Base-by-base conservation (phyloP, 169 alveolate species). In the Cystoisospora suis region DNA sequence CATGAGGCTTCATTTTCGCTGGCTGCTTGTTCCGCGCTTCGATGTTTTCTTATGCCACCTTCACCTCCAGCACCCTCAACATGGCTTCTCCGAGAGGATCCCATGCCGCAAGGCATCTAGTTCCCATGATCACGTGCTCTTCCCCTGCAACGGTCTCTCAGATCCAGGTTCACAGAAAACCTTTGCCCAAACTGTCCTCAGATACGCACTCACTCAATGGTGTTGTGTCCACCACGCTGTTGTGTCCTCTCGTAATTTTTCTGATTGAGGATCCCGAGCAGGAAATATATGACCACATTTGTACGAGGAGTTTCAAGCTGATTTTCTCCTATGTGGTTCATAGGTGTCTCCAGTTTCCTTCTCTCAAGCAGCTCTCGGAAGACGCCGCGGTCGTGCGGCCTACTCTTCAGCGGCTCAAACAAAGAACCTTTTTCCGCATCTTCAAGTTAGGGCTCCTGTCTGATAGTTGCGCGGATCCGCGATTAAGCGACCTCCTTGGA, bases 351-450 rank as follows among this genome's bases (percentile, higher is more conserved):
- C 45, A 85, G 38, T 56, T 72, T 17, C 90, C 90, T 32, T 6
- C 45, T 1, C 40, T 61, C 42, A 36, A 32, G 17, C 38, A 40
- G 83, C 81, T 85, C 70, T 45, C 49, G 34, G 72, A 85, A 49
- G 90, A 85, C 42, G 90, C 90, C 34, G 72, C 49, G 59, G 23
- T 65, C 47, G 81, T 85, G 79, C 90, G 29, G n/a, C 90, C 90
- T 0, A 29, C 46, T 44, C 90, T 85, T 45, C 90, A 85, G 42
- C 90, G 75, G 38, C 81, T 85, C 36, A 85, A 85, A 49, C 79
- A 45, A 47, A 20, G 83, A 47, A 85, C 81, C 4, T 85, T 85
- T n/a, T 85, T 85, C 46, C 58, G 90, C 32, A 85, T 85, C 23
- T 85, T 85, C 49, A 85, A 85, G 34, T 34, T 85, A 42, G 27